These are phyloP conservation scores for Tieghemostelium lacteum DNA, from an alignment of 78 protist species.

Conservation along the genomic window DNA sequence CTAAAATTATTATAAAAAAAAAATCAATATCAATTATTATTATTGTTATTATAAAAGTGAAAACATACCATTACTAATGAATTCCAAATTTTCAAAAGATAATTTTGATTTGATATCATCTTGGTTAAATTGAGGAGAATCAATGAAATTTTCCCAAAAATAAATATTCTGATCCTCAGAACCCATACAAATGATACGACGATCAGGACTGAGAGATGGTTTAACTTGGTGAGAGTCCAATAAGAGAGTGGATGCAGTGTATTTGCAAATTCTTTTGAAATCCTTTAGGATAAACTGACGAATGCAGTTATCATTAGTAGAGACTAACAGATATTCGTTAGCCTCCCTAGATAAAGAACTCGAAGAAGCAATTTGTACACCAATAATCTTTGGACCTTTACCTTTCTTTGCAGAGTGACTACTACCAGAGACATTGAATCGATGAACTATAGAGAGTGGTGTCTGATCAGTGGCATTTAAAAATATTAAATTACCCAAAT, in stretches of 20 bases:
- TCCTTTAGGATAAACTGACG: slow-evolving; percentile 41
- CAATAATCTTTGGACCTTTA: slow-evolving; percentile 73
- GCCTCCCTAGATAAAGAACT: not conserved
- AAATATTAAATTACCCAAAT: slow-evolving; percentile 46
- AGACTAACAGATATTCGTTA: slow-evolving; percentile 15
- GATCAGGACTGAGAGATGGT: slow-evolving; percentile 25
- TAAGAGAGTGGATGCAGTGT: slow-evolving; percentile 10
- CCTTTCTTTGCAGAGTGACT: slow-evolving; percentile 22
- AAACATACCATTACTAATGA: no score
- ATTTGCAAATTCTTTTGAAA: slow-evolving; percentile 78
- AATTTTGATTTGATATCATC: slow-evolving; percentile 7
- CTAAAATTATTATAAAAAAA: no score
- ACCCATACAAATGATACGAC: slow-evolving; percentile 24
- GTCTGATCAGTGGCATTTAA: not conserved
- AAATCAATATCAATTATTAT: no score
- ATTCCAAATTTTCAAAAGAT: slow-evolving; percentile 50
- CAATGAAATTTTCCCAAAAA: slow-evolving; percentile 56
- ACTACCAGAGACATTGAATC: slow-evolving; percentile 20
- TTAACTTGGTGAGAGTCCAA: slow-evolving; percentile 65
- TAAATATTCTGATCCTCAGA: slow-evolving; percentile 52
- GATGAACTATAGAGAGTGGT: not conserved
- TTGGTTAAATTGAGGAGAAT: not conserved
- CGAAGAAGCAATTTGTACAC: slow-evolving; percentile 6
- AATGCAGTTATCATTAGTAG: slow-evolving; percentile 49
- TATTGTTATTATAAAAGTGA: no score